Conservation (phyloP, 495 filamentous ascomycete species). For the Penicillium cinerascens region DNA sequence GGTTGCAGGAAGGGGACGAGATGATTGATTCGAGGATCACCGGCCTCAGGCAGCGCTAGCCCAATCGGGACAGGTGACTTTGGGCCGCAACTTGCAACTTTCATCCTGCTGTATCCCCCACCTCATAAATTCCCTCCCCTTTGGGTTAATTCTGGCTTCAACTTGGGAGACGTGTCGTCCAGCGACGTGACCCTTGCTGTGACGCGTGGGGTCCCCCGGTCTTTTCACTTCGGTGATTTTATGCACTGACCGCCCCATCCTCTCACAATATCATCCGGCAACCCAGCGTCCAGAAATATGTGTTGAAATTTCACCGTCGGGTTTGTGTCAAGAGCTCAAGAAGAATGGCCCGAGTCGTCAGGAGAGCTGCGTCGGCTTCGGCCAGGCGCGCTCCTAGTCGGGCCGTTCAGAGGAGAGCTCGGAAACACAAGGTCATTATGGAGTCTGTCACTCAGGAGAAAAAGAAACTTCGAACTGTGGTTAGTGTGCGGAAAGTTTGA, state of each 20-base stretch:
- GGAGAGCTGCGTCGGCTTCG: conserved; percentile 31
- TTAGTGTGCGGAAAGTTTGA: conserved; percentile 33
- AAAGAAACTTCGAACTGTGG: conserved; percentile 55
- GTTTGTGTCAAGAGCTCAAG: conserved; percentile 16
- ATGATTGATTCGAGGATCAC: background rate
- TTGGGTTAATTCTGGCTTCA: conserved; percentile 1
- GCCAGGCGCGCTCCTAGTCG: conserved; percentile 34
- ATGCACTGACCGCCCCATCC: conserved; percentile 10
- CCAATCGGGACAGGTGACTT: conserved; percentile 22
- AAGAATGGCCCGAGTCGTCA: conserved; percentile 39
- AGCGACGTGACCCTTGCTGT: background rate
- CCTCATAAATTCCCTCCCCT: background rate
- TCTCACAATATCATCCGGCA: background rate
- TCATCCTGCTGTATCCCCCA: conserved; percentile 1
- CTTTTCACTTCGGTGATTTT: background rate
- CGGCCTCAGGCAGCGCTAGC: conserved; percentile 23
- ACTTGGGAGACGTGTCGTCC: background rate
- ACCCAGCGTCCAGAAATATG: conserved; percentile 1
- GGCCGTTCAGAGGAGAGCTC: conserved; percentile 30
- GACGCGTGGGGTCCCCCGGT: background rate
- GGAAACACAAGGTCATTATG: conserved; percentile 57
- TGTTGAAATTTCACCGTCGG: conserved; percentile 13
- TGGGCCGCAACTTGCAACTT: conserved; percentile 22
- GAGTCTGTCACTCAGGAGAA: conserved; percentile 58
- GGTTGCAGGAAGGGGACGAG: background rate